A percentile compares a stretch with the other conserved stretches of the same genome.
These are phyloP conservation scores for Yamadazyma nakazawae DNA, from an alignment of 805 yeast species.

Conservation along the genomic window DNA sequence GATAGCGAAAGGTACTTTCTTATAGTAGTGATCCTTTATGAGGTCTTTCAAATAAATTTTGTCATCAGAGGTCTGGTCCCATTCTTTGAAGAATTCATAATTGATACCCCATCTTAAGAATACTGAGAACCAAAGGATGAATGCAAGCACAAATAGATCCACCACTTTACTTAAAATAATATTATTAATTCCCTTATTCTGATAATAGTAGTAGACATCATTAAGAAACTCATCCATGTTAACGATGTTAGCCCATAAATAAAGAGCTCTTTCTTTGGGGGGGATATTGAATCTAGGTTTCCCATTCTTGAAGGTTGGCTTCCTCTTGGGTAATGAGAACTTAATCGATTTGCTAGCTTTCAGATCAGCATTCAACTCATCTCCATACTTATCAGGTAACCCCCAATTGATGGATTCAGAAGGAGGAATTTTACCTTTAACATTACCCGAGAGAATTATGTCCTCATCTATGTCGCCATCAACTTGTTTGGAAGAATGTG, in stretches of 20 bases:
- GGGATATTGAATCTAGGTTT: conserved; percentile 29
- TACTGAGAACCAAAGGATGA: conserved; percentile 75
- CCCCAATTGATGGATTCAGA: conserved; percentile 4
- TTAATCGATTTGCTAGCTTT: conserved; percentile 9
- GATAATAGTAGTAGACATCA: conserved; percentile 79
- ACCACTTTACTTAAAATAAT: conserved; percentile 64
- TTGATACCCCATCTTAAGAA: conserved; percentile 83
- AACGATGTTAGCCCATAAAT: conserved; percentile 96
- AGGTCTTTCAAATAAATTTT: conserved; percentile 26
- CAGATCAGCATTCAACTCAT: background rate
- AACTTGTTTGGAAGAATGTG: background rate
- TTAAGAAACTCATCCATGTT: conserved; percentile 83
- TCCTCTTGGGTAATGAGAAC: conserved; percentile 13
- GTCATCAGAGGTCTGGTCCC: conserved; percentile 19
- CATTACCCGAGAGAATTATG: background rate
- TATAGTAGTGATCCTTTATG: conserved; percentile 42
- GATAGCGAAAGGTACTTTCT: conserved; percentile 40
- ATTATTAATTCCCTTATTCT: conserved; percentile 81
- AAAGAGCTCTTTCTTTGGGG: conserved; percentile 70
- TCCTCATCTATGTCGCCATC: background rate
- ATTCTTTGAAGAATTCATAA: conserved; percentile 33
- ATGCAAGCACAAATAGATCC: conserved; percentile 71
- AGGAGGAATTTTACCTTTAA: background rate
- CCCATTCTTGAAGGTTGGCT: conserved; percentile 7
- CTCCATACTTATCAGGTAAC: conserved; percentile 5